phyloP scores from a whole-genome alignment of 108 stramenopile genomes.

The Skeletonema potamos region DNA sequence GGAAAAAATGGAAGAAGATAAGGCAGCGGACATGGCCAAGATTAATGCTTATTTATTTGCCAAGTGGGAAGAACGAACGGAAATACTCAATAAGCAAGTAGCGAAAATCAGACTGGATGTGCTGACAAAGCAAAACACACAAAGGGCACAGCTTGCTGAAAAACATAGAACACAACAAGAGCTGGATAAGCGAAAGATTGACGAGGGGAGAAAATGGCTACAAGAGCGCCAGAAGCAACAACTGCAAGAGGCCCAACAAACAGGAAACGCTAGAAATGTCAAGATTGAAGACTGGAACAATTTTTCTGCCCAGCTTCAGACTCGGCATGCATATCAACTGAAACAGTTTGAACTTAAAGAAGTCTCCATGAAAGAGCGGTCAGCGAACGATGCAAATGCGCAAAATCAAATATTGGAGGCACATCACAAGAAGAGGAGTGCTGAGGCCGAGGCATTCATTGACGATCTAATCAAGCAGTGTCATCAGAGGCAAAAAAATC shows the following conservation, averaged over 20 bases:
- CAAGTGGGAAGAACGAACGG: slow-evolving; percentile 30
- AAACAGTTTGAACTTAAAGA: slow-evolving; percentile 57
- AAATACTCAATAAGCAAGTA: slow-evolving; percentile 31
- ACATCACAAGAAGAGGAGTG: slow-evolving; percentile 54
- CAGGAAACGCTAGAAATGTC: slow-evolving; percentile 34
- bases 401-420: slow-evolving; percentile 50
- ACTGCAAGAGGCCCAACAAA: slow-evolving; percentile 53
- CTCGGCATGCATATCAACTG: slow-evolving; percentile 56
- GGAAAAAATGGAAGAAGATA: slow-evolving; percentile 33
- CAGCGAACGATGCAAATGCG: slow-evolving; percentile 45
- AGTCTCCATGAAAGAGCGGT: slow-evolving; percentile 50
- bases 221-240: slow-evolving; percentile 38
- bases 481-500: slow-evolving; percentile 50
- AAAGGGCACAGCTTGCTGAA: slow-evolving; percentile 24
- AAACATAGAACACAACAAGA: slow-evolving; percentile 52
- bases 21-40: slow-evolving; percentile 32
- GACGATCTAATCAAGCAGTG: slow-evolving; percentile 38
- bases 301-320: slow-evolving; percentile 42
- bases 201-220: slow-evolving; percentile 51
- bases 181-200: slow-evolving; percentile 53
- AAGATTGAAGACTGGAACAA: slow-evolving; percentile 53
- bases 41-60: slow-evolving; percentile 18
- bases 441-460: slow-evolving; percentile 43
- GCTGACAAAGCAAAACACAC: slow-evolving; percentile 23
- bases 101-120: slow-evolving; percentile 44